Evolutionary conservation across 306 rosid genomes (phyloP).

Genomic region (Acacia melanoxylon): DNA sequence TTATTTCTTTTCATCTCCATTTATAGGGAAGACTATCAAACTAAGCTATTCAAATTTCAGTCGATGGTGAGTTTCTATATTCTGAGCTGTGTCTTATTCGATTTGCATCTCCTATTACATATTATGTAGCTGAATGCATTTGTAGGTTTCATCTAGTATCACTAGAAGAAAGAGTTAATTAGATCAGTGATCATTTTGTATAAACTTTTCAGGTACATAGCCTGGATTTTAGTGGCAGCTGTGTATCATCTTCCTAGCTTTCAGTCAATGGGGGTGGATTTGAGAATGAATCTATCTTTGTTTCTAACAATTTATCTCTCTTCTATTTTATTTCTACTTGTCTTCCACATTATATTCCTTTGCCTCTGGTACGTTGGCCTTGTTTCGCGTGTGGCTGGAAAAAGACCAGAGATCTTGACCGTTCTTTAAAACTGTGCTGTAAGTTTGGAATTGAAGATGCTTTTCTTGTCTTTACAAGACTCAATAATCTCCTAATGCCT

Average conservation of each 20-base stretch:
- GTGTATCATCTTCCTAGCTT: constrained; percentile 98
- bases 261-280: constrained; percentile 97
- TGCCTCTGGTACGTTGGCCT: constrained; percentile 98
- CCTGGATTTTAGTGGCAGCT: constrained; percentile 95
- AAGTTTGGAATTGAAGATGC: constrained; percentile 41
- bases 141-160: background rate
- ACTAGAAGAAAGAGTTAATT: background rate
- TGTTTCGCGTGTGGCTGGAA: constrained; percentile 98
- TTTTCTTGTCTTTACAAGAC: constrained; percentile 20
- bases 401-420: constrained; percentile 80
- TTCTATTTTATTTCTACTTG: constrained; percentile 85
- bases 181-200: constrained; percentile 29
- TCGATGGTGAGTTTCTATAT: constrained; percentile 75
- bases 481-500: constrained; percentile 33
- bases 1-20: constrained; percentile 98
- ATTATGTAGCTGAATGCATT: background rate
- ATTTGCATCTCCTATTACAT: background rate
- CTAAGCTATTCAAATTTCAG: constrained; percentile 99
- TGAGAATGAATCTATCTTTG: constrained; percentile 91
- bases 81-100: background rate
- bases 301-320: constrained; percentile 88
- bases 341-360: constrained; percentile 80
- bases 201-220: constrained; percentile 74
- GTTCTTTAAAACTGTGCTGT: constrained; percentile 96
- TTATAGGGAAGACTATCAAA: constrained; percentile 91